phyloP scores from a whole-genome alignment of 2,329 filamentous ascomycete genomes.

The Neophaeococcomyces aloes region DNA sequence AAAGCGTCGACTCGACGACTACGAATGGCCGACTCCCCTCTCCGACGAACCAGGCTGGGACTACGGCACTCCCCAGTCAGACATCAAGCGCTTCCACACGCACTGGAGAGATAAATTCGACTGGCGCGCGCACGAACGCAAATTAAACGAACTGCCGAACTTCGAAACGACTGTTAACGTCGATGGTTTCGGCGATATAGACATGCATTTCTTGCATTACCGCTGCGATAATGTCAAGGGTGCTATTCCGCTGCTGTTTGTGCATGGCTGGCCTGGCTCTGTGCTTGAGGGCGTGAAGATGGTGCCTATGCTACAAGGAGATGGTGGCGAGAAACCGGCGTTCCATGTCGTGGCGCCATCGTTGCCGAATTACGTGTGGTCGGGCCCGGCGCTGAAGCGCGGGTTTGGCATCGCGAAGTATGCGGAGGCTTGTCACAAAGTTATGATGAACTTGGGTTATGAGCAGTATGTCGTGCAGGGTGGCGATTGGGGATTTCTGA shows the following conservation, averaged over 20 bases:
- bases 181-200: conserved; percentile 48
- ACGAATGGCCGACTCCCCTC: conserved; percentile 46
- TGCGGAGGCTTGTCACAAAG: conserved; percentile 53
- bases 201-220: conserved; percentile 57
- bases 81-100: conserved; percentile 49
- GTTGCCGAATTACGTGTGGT: conserved; percentile 47
- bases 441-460: conserved; percentile 60
- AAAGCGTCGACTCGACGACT: conserved; percentile 43
- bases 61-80: conserved; percentile 48
- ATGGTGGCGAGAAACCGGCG: conserved; percentile 30
- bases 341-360: conserved; percentile 45
- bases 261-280: conserved; percentile 59
- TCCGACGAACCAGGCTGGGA: conserved; percentile 39
- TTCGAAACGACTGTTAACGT: conserved; percentile 39
- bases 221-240: conserved; percentile 38
- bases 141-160: conserved; percentile 51
- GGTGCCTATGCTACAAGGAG: conserved; percentile 37
- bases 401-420: conserved; percentile 53
- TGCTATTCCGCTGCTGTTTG: conserved; percentile 56
- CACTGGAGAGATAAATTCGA: conserved; percentile 49
- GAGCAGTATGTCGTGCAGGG: conserved; percentile 49
- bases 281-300: conserved; percentile 59
- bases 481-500: conserved; percentile 58
- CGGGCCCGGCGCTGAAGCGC: conserved; percentile 28
- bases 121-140: conserved; percentile 50